A percentile compares a stretch with the other conserved stretches of the same genome.
Conservation (phyloP, 805 yeast genomes). For the Vanderwaltozyma verrucispora region DNA sequence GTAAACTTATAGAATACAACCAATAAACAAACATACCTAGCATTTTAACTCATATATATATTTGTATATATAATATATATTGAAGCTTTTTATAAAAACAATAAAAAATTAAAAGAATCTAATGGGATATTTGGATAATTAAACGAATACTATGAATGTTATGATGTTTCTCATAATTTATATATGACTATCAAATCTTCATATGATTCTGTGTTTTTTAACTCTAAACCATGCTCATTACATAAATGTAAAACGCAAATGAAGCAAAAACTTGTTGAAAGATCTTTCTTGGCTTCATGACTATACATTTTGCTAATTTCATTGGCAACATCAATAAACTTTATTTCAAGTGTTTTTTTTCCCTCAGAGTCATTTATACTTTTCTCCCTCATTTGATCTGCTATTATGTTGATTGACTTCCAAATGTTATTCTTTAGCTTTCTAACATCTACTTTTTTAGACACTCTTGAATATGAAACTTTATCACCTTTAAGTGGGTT, state of each 20-base stretch:
- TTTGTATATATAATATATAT: neutral
- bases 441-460: slow-evolving; percentile 72
- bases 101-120: neutral
- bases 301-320: slow-evolving; percentile 45
- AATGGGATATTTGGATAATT: neutral
- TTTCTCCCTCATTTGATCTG: slow-evolving; percentile 5
- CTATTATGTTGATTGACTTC: slow-evolving; percentile 36
- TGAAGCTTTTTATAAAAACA: neutral
- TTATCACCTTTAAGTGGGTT: slow-evolving; percentile 17
- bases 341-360: slow-evolving; percentile 8
- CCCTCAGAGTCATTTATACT: slow-evolving; percentile 1
- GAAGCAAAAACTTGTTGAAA: slow-evolving; percentile 79
- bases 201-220: slow-evolving; percentile 37
- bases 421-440: slow-evolving; percentile 66
- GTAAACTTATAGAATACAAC: slow-evolving; percentile 7
- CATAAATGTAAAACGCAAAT: slow-evolving; percentile 78
- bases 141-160: too few relatives aligned
- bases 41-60: neutral
- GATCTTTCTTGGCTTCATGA: slow-evolving; percentile 46
- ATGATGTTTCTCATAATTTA: neutral
- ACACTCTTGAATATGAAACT: slow-evolving; percentile 55
- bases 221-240: slow-evolving; percentile 65
- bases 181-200: slow-evolving; percentile 18
- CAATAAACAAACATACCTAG: too few relatives aligned
- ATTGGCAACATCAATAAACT: slow-evolving; percentile 39